Conservation (phyloP, 2,329 filamentous ascomycete genomes). For the Cyphellophora europaea region DNA sequence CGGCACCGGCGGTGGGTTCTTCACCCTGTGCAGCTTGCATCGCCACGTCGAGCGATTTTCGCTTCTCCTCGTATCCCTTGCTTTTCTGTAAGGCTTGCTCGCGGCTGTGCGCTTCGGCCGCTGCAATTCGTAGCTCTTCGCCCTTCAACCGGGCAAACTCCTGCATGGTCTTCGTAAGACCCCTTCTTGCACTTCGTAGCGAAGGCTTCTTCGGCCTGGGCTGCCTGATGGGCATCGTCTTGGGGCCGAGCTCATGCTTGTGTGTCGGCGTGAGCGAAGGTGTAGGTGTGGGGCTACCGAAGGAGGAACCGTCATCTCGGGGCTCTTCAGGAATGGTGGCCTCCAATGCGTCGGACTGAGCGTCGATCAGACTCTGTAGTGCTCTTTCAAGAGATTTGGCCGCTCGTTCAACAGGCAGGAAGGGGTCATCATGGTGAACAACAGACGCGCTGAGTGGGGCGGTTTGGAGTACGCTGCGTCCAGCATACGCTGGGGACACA, state of each 20-base stretch:
- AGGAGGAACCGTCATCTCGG: conserved; percentile 35
- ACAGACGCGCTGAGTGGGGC: conserved; percentile 11
- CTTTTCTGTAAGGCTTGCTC: conserved; percentile 41
- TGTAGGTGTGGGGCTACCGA: conserved; percentile 38
- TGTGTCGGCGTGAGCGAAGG: conserved; percentile 12
- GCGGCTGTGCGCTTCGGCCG: conserved; percentile 35
- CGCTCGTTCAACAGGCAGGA: conserved; percentile 43
- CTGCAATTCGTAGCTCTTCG: conserved; percentile 44
- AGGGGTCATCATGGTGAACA: conserved; percentile 25
- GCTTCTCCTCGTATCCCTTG: conserved; percentile 41
- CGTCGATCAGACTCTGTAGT: conserved; percentile 51
- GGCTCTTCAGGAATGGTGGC: conserved; percentile 30
- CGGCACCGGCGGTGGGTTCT: conserved; percentile 33
- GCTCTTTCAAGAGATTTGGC: conserved; percentile 46
- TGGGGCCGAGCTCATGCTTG: conserved; percentile 23
- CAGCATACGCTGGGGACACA: conserved; percentile 2
- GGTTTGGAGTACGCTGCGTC: conserved; percentile 1
- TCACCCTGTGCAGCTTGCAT: conserved; percentile 39
- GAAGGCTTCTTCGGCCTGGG: conserved; percentile 37
- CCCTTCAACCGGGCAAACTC: conserved; percentile 47
- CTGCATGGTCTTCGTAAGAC: conserved; percentile 48
- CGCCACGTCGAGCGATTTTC: conserved; percentile 38
- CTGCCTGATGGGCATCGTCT: conserved; percentile 29
- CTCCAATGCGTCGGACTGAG: conserved; percentile 49
- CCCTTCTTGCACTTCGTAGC: conserved; percentile 43